Conservation (phyloP, 1,284 basidiomycete genomes). For the Leccinum subatratum region DNA sequence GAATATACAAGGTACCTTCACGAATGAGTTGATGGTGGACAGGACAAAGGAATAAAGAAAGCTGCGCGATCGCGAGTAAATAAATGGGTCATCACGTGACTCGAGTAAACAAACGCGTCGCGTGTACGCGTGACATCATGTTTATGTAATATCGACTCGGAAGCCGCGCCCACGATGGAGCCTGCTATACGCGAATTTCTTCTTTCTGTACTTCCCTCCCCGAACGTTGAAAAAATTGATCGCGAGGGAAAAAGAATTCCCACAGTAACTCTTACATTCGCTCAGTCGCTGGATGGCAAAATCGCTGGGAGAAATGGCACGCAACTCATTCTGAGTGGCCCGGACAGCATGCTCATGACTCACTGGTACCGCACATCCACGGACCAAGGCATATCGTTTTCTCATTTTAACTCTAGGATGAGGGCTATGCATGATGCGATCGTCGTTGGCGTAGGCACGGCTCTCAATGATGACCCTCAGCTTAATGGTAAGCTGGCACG, state of each 20-base stretch:
- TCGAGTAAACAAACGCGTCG: slow-evolving; percentile 4
- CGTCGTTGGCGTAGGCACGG: slow-evolving; percentile 85
- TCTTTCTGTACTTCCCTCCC: slow-evolving; percentile 26
- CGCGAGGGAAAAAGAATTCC: slow-evolving; percentile 32
- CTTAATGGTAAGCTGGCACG: slow-evolving; percentile 67
- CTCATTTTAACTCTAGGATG: slow-evolving; percentile 50
- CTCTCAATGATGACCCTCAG: slow-evolving; percentile 89
- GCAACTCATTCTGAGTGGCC: slow-evolving; percentile 80
- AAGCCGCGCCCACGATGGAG: background rate
- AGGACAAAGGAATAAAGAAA: slow-evolving; percentile 9
- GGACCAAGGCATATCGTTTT: background rate
- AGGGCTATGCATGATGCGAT: slow-evolving; percentile 89
- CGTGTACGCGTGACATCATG: background rate
- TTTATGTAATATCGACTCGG: background rate
- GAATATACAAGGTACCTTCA: background rate
- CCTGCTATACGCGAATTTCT: slow-evolving; percentile 25
- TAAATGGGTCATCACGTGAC: slow-evolving; percentile 15
- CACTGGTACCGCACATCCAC: slow-evolving; percentile 62
- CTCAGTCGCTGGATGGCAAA: slow-evolving; percentile 91
- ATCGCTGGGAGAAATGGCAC: slow-evolving; percentile 75
- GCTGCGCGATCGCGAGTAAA: background rate
- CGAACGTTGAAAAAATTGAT: slow-evolving; percentile 15
- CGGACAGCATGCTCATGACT: slow-evolving; percentile 91
- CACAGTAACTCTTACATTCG: slow-evolving; percentile 84
- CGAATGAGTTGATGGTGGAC: background rate